Percentiles rank a stretch among this genome's conserved stretches.
These are phyloP conservation scores for Claviceps citrina DNA, from an alignment of 2,329 filamentous ascomycete genomes.

Conservation along the genomic window DNA sequence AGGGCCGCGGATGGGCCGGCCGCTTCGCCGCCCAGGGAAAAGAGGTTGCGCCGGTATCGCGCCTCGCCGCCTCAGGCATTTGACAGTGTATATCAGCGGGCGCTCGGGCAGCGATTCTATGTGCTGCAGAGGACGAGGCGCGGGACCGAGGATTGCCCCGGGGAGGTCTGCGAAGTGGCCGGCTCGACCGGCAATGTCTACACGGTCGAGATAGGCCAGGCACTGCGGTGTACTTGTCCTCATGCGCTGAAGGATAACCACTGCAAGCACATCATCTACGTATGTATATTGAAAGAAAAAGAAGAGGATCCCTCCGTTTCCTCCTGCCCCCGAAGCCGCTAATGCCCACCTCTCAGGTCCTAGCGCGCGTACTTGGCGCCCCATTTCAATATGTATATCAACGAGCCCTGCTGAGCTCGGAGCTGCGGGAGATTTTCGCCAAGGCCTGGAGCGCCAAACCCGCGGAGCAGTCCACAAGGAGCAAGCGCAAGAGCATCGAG, in stretches of 20 bases:
- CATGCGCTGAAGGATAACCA: conserved; percentile 37
- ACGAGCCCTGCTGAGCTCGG: conserved; percentile 40
- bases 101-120: conserved; percentile 29
- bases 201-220: conserved; percentile 34
- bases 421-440: conserved; percentile 43
- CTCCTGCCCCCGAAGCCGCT: not conserved
- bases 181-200: conserved; percentile 54
- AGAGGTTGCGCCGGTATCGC: conserved; percentile 21
- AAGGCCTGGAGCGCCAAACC: conserved; percentile 32
- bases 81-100: conserved; percentile 21
- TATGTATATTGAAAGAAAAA: conserved; percentile 11
- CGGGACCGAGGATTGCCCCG: conserved; percentile 22
- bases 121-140: conserved; percentile 25
- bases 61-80: conserved; percentile 21
- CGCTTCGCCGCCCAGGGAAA: conserved; percentile 15
- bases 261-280: conserved; percentile 52
- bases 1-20: not conserved
- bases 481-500: conserved; percentile 33
- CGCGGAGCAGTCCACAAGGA: conserved; percentile 13
- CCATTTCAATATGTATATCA: conserved; percentile 43
- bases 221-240: conserved; percentile 41
- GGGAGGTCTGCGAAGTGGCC: conserved; percentile 42
- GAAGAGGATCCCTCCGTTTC: too few relatives aligned
- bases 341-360: conserved; percentile 22
- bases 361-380: conserved; percentile 44